A percentile compares a stretch with the other conserved stretches of the same genome.
phyloP scores from a whole-genome alignment of 768 basidiomycete genomes.

The Vararia minispora region DNA sequence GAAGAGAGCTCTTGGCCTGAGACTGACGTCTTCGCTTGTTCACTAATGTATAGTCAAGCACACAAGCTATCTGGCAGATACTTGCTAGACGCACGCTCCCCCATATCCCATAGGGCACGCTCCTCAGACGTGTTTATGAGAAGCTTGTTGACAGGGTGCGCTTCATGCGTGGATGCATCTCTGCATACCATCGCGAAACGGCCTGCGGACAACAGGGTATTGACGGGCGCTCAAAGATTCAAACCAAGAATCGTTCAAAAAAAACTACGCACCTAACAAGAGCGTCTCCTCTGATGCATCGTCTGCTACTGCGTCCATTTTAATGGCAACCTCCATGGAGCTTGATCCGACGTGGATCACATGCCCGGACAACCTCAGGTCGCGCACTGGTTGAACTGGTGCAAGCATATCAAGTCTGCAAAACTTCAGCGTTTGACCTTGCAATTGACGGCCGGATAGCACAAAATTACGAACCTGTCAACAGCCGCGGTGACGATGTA shows the following conservation, averaged over 20 bases:
- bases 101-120: conserved; percentile 46
- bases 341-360: conserved; percentile 69
- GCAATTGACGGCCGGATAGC: no score
- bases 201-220: conserved; percentile 32
- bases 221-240: not conserved
- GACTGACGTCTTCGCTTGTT: conserved; percentile 49
- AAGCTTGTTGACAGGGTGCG: conserved; percentile 54
- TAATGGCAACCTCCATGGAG: conserved; percentile 81
- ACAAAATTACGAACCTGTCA: conserved; percentile 45
- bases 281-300: conserved; percentile 45
- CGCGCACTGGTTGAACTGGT: conserved; percentile 44
- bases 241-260: not conserved
- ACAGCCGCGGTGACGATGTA: conserved; percentile 82
- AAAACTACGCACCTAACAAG: conserved; percentile 40
- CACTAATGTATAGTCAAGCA: conserved; percentile 24
- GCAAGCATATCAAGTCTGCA: conserved; percentile 57
- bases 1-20: conserved; percentile 45
- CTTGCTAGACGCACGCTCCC: conserved; percentile 42
- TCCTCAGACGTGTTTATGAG: conserved; percentile 52
- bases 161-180: conserved; percentile 53
- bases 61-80: not conserved
- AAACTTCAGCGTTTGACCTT: no score
- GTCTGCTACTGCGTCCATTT: conserved; percentile 58
- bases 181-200: conserved; percentile 88
- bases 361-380: conserved; percentile 68